Evolutionary conservation across 441 rosid species (phyloP).

Genomic region (Flueggea neowawraea): DNA sequence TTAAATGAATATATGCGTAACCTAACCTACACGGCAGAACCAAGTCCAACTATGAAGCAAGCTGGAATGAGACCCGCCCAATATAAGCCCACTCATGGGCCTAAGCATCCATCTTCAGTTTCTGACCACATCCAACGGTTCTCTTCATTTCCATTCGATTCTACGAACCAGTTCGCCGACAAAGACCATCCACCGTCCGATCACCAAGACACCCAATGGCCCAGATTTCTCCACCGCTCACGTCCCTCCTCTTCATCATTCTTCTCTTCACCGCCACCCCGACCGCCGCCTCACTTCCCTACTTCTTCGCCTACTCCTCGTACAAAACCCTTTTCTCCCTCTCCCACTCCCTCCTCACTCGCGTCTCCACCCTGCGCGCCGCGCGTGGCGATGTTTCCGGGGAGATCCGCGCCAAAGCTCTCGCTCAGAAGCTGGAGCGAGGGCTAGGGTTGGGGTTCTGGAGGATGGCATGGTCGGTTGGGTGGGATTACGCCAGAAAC

Average conservation of each 20-base stretch:
- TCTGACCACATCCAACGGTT: no score
- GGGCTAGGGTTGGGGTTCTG: conserved; percentile 38
- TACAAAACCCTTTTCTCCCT: conserved; percentile 47
- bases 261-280: conserved; percentile 24
- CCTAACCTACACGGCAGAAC: no score
- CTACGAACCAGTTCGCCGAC: no score
- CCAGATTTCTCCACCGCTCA: conserved; percentile 16
- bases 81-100: no score
- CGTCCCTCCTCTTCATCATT: conserved; percentile 27
- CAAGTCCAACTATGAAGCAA: no score
- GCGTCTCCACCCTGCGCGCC: conserved; percentile 68
- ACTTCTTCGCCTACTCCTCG: conserved; percentile 30
- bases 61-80: no score
- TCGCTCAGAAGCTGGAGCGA: conserved; percentile 52
- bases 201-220: conserved; percentile 21
- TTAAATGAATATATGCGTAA: no score
- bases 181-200: no score
- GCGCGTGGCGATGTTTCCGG: conserved; percentile 68
- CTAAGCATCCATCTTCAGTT: no score
- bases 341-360: conserved; percentile 59
- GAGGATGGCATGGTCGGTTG: conserved; percentile 48
- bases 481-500: conserved; percentile 65
- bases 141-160: no score
- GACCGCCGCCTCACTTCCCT: conserved; percentile 14
- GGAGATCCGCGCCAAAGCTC: conserved; percentile 43